A percentile compares a stretch with the other conserved stretches of the same genome.
Evolutionary conservation across 768 basidiomycete genomes (phyloP).

Genomic region (Tylopilus rubrobrunneus): DNA sequence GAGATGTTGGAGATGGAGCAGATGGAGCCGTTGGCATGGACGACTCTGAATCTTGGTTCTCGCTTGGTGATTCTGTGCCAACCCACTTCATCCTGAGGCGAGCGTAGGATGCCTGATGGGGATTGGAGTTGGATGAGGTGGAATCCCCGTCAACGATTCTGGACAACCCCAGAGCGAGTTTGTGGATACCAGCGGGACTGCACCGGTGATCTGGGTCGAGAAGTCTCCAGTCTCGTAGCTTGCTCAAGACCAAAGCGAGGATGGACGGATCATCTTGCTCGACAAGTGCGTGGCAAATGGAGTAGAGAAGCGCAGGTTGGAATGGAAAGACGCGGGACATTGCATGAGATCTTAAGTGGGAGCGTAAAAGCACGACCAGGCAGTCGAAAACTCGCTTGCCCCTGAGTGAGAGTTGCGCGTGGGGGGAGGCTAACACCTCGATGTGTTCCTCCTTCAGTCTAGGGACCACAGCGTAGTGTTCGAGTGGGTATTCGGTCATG

Average conservation of each 20-base stretch:
- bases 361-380: conserved; percentile 15
- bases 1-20: not conserved
- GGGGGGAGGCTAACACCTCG: not conserved
- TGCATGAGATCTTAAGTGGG: conserved; percentile 4
- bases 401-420: conserved; percentile 7
- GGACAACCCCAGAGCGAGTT: conserved; percentile 22
- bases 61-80: conserved; percentile 3
- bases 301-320: conserved; percentile 19
- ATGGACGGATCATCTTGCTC: conserved; percentile 3
- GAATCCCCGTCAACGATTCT: conserved; percentile 2
- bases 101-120: not conserved
- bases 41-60: conserved; percentile 3
- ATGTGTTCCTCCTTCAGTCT: conserved; percentile 1
- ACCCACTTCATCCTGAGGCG: conserved; percentile 21
- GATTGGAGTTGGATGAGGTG: not conserved
- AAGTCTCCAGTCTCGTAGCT: conserved; percentile 24
- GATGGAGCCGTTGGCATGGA: not conserved
- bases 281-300: conserved; percentile 18
- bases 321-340: not conserved
- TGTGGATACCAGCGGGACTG: conserved; percentile 9
- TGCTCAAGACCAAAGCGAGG: conserved; percentile 22
- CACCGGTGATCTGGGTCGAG: conserved; percentile 14
- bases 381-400: conserved; percentile 9
- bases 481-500: conserved; percentile 15
- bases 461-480: not conserved